These are phyloP conservation scores for Boletus subcaerulescens DNA, from an alignment of 768 basidiomycete genomes.

Conservation along the genomic window DNA sequence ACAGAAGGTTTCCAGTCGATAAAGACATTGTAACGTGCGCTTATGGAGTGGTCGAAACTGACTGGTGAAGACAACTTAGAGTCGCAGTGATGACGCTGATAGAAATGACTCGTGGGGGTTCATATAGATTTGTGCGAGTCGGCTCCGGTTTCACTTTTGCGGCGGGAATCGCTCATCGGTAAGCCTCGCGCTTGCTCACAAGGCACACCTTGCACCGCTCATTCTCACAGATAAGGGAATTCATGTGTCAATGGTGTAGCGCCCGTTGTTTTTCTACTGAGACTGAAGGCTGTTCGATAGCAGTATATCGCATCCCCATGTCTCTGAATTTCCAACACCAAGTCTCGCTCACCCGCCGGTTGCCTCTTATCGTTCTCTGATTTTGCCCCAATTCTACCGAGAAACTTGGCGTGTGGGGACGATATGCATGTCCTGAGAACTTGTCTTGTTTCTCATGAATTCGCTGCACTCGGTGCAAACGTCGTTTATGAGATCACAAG, in stretches of 20 bases:
- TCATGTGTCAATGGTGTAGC: neutral
- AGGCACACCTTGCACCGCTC: neutral
- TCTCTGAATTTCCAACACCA: too few relatives aligned
- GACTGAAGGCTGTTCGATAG: neutral
- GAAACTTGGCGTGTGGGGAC: too few relatives aligned
- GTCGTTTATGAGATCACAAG: too few relatives aligned
- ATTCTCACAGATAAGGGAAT: constrained; percentile 1
- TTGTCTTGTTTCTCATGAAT: too few relatives aligned
- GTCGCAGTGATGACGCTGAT: too few relatives aligned
- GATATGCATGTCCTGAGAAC: too few relatives aligned
- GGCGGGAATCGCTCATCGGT: neutral
- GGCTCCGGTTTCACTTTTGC: constrained; percentile 11
- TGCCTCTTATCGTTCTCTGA: too few relatives aligned
- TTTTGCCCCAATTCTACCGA: too few relatives aligned
- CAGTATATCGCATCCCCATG: too few relatives aligned
- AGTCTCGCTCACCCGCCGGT: too few relatives aligned
- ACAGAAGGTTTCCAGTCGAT: constrained; percentile 5
- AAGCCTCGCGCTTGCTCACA: neutral
- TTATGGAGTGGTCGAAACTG: neutral
- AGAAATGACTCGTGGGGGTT: neutral
- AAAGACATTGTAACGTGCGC: neutral
- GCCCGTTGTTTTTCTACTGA: neutral
- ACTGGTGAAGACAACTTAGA: neutral
- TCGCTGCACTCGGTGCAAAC: too few relatives aligned
- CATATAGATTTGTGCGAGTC: constrained; percentile 6